Evolutionary conservation across 2,329 filamentous ascomycete species (phyloP).

Genomic region (Pyrenophora seminiperda): DNA sequence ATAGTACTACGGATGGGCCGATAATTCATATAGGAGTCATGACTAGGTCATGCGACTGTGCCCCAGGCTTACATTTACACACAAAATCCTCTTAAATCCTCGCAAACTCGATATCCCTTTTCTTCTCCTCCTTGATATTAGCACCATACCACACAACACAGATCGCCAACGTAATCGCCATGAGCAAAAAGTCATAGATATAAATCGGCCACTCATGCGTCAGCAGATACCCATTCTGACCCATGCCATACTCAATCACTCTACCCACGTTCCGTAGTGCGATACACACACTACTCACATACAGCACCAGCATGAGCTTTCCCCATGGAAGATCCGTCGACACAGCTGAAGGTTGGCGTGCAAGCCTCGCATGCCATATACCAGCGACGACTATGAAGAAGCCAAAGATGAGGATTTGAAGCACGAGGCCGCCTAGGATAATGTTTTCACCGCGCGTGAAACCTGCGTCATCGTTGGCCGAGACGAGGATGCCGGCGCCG

Average conservation of each 20-base stretch:
- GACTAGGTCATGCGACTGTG: too few species aligned
- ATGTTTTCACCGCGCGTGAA: constrained; percentile 55
- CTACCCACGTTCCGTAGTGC: constrained; percentile 55
- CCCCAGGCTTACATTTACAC: too few species aligned
- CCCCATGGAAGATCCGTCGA: constrained; percentile 40
- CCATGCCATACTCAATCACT: constrained; percentile 53
- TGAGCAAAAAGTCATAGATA: constrained; percentile 36
- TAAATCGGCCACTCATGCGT: constrained; percentile 36
- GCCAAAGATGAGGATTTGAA: constrained; percentile 64
- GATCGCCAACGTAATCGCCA: constrained; percentile 30
- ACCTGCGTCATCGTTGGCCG: constrained; percentile 27
- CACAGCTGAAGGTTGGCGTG: constrained; percentile 35
- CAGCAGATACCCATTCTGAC: constrained; percentile 36
- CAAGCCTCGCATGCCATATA: constrained; percentile 57
- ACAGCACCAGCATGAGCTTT: constrained; percentile 45
- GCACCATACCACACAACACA: constrained; percentile 36
- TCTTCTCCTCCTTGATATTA: constrained; percentile 29
- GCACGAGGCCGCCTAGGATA: constrained; percentile 61
- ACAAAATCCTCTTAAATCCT: too few species aligned
- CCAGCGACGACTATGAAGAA: constrained; percentile 59
- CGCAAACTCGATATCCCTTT: constrained; percentile 28
- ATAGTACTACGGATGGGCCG: too few species aligned
- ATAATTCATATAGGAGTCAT: too few species aligned
- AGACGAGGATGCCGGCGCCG: constrained; percentile 53
- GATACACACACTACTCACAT: constrained; percentile 50